Percentiles rank a stretch among this genome's conserved stretches.
phyloP scores from a whole-genome alignment of 805 yeast genomes.

The Teunomyces barrocoloradensis region DNA sequence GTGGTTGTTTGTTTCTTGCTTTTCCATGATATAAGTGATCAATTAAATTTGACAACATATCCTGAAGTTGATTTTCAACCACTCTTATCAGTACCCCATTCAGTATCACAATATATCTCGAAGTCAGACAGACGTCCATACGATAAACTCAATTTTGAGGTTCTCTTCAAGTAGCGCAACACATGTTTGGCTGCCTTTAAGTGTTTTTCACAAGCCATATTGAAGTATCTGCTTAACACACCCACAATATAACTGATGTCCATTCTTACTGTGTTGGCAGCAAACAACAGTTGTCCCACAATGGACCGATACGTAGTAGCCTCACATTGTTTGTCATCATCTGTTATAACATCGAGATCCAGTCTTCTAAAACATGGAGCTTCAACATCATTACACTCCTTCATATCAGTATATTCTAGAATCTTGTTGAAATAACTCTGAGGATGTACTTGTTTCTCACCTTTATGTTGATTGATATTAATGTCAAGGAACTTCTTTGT shows the following conservation, averaged over 20 bases:
- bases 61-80: conserved; percentile 7
- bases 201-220: neutral
- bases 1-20: conserved; percentile 12
- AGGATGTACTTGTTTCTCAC: neutral
- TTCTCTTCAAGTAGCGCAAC: conserved; percentile 12
- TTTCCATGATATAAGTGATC: conserved; percentile 14
- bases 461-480: neutral
- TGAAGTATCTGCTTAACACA: neutral
- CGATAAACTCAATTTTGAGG: conserved; percentile 1
- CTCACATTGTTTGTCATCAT: neutral
- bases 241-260: neutral
- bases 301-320: neutral
- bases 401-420: neutral
- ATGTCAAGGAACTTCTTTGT: neutral
- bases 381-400: neutral
- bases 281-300: too few species aligned
- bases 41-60: conserved; percentile 4
- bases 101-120: conserved; percentile 13
- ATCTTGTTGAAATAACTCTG: neutral
- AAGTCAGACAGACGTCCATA: neutral
- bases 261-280: too few species aligned
- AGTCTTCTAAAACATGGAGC: neutral
- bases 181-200: neutral
- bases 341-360: neutral
- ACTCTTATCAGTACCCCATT: conserved; percentile 3